phyloP scores from a whole-genome alignment of 1,284 basidiomycete species.

The Polyporus tsugae region DNA sequence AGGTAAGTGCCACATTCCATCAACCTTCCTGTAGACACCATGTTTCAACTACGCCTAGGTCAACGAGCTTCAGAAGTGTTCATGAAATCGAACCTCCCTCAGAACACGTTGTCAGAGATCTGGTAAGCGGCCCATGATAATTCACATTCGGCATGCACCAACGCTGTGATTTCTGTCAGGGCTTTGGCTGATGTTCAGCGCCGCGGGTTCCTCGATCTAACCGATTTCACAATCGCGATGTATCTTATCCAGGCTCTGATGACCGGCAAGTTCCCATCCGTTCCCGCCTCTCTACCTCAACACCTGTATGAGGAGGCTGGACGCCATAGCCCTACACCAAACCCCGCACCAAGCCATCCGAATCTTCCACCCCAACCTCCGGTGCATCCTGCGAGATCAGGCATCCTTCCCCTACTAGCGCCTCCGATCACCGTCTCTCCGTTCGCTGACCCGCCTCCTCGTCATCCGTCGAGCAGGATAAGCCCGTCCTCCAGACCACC shows the following conservation, averaged over 20 bases:
- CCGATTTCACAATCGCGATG: constrained; percentile 97
- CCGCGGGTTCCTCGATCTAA: constrained; percentile 87
- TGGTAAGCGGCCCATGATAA: constrained; percentile 65
- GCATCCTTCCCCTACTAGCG: neutral
- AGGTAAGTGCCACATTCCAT: constrained; percentile 53
- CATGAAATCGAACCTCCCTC: constrained; percentile 88
- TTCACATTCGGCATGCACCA: neutral
- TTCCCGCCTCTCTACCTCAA: constrained; percentile 84
- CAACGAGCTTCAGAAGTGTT: constrained; percentile 92
- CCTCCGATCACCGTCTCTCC: constrained; percentile 14
- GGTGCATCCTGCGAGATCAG: constrained; percentile 19
- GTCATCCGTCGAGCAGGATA: constrained; percentile 17
- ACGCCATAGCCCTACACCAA: constrained; percentile 4
- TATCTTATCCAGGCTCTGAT: constrained; percentile 92
- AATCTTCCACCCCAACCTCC: constrained; percentile 18
- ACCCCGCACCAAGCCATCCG: neutral
- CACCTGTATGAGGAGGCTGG: constrained; percentile 88
- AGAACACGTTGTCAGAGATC: constrained; percentile 90
- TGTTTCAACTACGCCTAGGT: constrained; percentile 50
- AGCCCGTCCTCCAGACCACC: constrained; percentile 2
- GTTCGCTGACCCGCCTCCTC: constrained; percentile 25
- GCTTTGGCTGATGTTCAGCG: constrained; percentile 94
- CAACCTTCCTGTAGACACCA: neutral
- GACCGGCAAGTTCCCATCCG: constrained; percentile 76
- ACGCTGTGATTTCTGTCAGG: constrained; percentile 54